These are phyloP conservation scores for Tilletiaria anomala DNA, from an alignment of 1,284 basidiomycete species.

Conservation along the genomic window DNA sequence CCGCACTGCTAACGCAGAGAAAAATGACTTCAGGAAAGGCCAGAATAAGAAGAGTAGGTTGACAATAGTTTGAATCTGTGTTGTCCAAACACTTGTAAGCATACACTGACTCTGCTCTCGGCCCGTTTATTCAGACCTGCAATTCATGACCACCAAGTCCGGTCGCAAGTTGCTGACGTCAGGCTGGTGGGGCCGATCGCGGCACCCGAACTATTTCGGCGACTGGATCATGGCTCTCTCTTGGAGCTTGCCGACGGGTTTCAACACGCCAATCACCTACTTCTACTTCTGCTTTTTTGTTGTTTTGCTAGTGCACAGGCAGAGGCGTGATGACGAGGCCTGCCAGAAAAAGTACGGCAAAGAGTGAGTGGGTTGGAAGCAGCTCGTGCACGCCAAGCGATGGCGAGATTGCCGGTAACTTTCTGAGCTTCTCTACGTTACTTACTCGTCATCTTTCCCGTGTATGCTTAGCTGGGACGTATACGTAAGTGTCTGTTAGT, in stretches of 20 bases:
- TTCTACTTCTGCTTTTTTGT: conserved; percentile 81
- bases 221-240: conserved; percentile 77
- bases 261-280: conserved; percentile 83
- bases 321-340: conserved; percentile 77
- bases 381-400: too few species aligned
- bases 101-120: not conserved
- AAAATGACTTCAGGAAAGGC: conserved; percentile 87
- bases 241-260: conserved; percentile 88
- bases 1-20: conserved; percentile 74
- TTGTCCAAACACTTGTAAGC: not conserved
- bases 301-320: conserved; percentile 77
- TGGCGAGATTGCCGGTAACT: not conserved
- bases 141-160: conserved; percentile 65
- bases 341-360: conserved; percentile 61
- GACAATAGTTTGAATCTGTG: too few species aligned
- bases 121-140: conserved; percentile 46
- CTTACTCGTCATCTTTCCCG: conserved; percentile 11
- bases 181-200: conserved; percentile 92
- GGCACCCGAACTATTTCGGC: conserved; percentile 63
- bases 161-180: conserved; percentile 83
- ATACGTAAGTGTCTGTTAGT: conserved; percentile 7
- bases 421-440: conserved; percentile 3
- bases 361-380: conserved; percentile 60
- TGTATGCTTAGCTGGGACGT: too few species aligned
- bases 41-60: conserved; percentile 66